Percentiles rank a stretch among this genome's conserved stretches.
phyloP scores from a whole-genome alignment of 495 filamentous ascomycete genomes.

The Penicillium subrubescens region DNA sequence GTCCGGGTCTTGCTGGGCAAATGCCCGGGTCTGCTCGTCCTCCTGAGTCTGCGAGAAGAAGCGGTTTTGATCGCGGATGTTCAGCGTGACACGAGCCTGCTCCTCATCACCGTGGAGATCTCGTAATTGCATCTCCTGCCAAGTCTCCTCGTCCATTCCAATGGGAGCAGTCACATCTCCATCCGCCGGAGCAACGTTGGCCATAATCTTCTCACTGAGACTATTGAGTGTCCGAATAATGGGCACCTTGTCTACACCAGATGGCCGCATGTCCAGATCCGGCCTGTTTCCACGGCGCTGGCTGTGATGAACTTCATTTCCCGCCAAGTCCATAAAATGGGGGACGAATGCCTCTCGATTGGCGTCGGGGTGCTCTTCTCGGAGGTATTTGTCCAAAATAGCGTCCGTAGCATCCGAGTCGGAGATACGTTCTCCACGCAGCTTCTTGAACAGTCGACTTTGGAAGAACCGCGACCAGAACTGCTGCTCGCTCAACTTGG shows the following conservation, averaged over 20 bases:
- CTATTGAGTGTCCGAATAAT: conserved; percentile 85
- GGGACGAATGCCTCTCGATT: conserved; percentile 68
- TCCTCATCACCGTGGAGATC: conserved; percentile 77
- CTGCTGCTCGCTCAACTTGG: conserved; percentile 72
- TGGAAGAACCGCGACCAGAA: conserved; percentile 96
- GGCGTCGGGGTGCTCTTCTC: conserved; percentile 59
- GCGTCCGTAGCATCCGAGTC: conserved; percentile 72
- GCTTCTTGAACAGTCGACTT: conserved; percentile 83
- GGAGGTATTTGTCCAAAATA: conserved; percentile 82
- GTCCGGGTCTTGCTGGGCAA: conserved; percentile 65
- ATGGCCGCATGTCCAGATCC: conserved; percentile 84
- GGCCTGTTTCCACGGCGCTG: conserved; percentile 78
- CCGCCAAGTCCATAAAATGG: conserved; percentile 86
- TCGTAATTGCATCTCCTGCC: conserved; percentile 70
- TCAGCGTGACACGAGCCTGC: conserved; percentile 76
- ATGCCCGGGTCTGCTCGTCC: conserved; percentile 57
- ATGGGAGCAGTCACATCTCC: conserved; percentile 61
- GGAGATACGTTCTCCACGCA: conserved; percentile 82
- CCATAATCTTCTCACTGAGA: conserved; percentile 87
- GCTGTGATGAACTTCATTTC: conserved; percentile 88
- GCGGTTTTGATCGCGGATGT: conserved; percentile 79
- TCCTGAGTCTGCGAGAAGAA: conserved; percentile 71
- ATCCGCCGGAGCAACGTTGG: conserved; percentile 78
- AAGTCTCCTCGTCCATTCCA: conserved; percentile 75
- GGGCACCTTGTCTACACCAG: conserved; percentile 63